These are phyloP conservation scores for Wallacemonas rigidus DNA, from an alignment of 208 protist species.

Conservation along the genomic window DNA sequence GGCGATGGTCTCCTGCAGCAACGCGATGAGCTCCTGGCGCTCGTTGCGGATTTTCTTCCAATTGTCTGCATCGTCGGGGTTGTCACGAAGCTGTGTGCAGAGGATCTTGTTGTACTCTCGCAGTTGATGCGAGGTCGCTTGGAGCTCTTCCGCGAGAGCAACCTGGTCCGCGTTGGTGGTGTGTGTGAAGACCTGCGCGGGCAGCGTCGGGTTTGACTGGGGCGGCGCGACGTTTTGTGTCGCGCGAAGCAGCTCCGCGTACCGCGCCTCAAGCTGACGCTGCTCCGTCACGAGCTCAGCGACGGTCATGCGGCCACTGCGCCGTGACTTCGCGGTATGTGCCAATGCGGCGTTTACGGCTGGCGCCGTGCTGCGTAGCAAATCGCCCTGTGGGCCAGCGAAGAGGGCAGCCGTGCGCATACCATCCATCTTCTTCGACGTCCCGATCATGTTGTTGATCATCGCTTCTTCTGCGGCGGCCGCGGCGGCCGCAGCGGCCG, in stretches of 20 bases:
- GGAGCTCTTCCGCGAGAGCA: slow-evolving; percentile 65
- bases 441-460: slow-evolving; percentile 13
- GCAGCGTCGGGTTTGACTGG: slow-evolving; percentile 60
- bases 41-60: slow-evolving; percentile 91
- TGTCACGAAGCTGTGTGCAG: slow-evolving; percentile 89
- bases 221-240: slow-evolving; percentile 50
- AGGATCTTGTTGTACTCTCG: slow-evolving; percentile 82
- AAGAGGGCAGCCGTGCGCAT: slow-evolving; percentile 36
- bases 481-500: slow-evolving; percentile 31
- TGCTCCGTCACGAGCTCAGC: slow-evolving; percentile 80
- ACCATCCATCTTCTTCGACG: background rate
- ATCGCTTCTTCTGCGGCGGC: slow-evolving; percentile 26
- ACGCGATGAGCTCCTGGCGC: slow-evolving; percentile 71
- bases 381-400: slow-evolving; percentile 9
- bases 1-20: slow-evolving; percentile 58
- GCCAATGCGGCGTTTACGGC: slow-evolving; percentile 46
- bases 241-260: slow-evolving; percentile 76
- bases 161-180: slow-evolving; percentile 38
- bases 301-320: slow-evolving; percentile 70
- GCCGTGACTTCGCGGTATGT: slow-evolving; percentile 26
- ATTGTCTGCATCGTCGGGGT: slow-evolving; percentile 91
- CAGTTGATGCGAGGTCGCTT: slow-evolving; percentile 57
- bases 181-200: slow-evolving; percentile 33
- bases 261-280: slow-evolving; percentile 71
- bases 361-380: slow-evolving; percentile 21